These are phyloP conservation scores for Raffaelea ambrosiae DNA, from an alignment of 2,329 filamentous ascomycete species.

Conservation along the genomic window DNA sequence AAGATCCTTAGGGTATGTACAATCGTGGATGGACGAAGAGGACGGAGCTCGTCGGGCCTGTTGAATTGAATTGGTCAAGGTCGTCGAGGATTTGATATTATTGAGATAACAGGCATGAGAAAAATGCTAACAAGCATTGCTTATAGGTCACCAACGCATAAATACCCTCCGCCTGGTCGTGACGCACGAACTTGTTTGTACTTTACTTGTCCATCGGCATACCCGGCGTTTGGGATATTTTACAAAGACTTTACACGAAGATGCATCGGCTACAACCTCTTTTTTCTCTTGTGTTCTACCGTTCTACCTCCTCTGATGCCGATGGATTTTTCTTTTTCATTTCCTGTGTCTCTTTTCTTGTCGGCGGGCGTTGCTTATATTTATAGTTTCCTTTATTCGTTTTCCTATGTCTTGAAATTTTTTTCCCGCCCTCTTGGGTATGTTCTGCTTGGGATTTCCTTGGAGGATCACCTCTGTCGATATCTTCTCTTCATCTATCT, in stretches of 20 bases:
- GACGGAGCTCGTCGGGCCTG: too few relatives aligned
- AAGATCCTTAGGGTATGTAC: conserved; percentile 80
- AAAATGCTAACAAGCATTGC: background rate
- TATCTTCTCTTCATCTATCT: background rate
- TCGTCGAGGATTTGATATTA: too few relatives aligned
- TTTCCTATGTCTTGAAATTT: background rate
- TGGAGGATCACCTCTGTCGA: background rate
- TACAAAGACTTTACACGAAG: conserved; percentile 7
- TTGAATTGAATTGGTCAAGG: too few relatives aligned
- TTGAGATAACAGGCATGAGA: too few relatives aligned
- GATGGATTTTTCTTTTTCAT: conserved; percentile 8
- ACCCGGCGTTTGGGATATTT: conserved; percentile 25
- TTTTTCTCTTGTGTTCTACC: background rate
- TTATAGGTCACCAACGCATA: conserved; percentile 51
- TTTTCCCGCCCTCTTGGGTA: too few relatives aligned
- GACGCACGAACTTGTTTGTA: conserved; percentile 31
- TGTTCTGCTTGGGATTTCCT: too few relatives aligned
- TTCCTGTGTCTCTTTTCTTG: conserved; percentile 4
- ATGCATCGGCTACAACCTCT: conserved; percentile 4
- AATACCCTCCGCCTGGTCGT: conserved; percentile 23
- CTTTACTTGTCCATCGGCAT: conserved; percentile 28
- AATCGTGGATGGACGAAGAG: too few relatives aligned
- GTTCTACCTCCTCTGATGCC: conserved; percentile 6
- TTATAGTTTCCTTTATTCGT: background rate
- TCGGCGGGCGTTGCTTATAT: too few relatives aligned